phyloP scores from a whole-genome alignment of 2,329 filamentous ascomycete species.

The Mycosphaerella arachidis region DNA sequence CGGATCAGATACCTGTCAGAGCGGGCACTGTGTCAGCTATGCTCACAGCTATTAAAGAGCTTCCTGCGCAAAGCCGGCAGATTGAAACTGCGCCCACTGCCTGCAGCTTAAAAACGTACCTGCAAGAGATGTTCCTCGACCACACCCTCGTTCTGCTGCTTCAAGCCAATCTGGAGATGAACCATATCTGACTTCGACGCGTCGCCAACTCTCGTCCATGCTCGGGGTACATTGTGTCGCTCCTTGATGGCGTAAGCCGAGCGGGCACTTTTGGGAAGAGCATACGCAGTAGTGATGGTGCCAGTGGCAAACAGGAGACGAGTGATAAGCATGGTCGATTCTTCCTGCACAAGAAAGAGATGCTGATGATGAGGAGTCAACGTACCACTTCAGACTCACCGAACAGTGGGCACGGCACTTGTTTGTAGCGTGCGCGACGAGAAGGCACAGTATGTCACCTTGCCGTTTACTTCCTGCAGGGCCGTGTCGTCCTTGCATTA shows the following conservation, averaged over 20 bases:
- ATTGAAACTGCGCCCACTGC: too few relatives aligned
- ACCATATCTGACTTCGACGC: slow-evolving; percentile 49
- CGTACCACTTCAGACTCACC: neutral
- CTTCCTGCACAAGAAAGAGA: neutral
- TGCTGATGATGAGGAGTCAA: neutral
- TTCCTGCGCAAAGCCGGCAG: neutral
- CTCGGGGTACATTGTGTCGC: slow-evolving; percentile 48
- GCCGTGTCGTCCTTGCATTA: neutral
- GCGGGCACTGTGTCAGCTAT: neutral
- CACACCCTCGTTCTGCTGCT: slow-evolving; percentile 53
- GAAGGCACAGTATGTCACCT: neutral
- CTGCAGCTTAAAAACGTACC: slow-evolving; percentile 1
- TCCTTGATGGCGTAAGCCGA: slow-evolving; percentile 53
- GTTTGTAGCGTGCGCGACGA: neutral
- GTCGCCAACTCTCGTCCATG: slow-evolving; percentile 47
- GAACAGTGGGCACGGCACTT: neutral
- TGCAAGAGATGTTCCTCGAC: slow-evolving; percentile 54
- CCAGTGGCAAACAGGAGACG: slow-evolving; percentile 16
- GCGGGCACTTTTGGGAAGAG: slow-evolving; percentile 12
- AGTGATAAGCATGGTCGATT: slow-evolving; percentile 2
- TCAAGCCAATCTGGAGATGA: slow-evolving; percentile 55
- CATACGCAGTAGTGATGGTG: slow-evolving; percentile 11
- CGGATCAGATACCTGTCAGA: slow-evolving; percentile 46
- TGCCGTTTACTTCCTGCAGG: neutral
- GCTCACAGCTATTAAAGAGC: neutral